These are phyloP conservation scores for Fusarium chlamydosporum DNA, from an alignment of 2,329 filamentous ascomycete genomes.

Conservation along the genomic window DNA sequence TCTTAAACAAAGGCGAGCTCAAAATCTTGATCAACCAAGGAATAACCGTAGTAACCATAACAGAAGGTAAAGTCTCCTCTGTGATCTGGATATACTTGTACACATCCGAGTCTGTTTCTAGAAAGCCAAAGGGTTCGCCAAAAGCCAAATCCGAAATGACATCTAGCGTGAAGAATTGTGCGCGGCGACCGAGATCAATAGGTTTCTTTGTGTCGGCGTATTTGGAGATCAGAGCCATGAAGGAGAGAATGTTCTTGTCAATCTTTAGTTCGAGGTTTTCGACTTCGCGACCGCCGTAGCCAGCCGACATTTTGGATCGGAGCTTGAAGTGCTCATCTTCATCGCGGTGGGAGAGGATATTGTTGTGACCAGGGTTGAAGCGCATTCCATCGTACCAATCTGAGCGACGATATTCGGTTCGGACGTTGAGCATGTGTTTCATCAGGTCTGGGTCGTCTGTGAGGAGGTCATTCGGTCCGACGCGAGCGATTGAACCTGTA, in stretches of 20 bases:
- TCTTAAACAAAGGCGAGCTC: conserved; percentile 58
- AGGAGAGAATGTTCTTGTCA: conserved; percentile 61
- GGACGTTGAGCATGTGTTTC: conserved; percentile 54
- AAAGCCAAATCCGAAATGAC: conserved; percentile 67
- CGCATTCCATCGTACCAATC: conserved; percentile 65
- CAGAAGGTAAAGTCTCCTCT: conserved; percentile 59
- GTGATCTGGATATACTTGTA: conserved; percentile 63
- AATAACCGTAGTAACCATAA: conserved; percentile 60
- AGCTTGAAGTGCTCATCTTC: conserved; percentile 60
- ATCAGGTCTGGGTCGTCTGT: conserved; percentile 58
- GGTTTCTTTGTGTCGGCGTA: conserved; percentile 24
- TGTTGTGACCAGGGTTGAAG: conserved; percentile 67
- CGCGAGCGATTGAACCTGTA: conserved; percentile 55
- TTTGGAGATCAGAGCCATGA: conserved; percentile 56
- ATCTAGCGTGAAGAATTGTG: conserved; percentile 67
- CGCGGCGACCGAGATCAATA: conserved; percentile 62
- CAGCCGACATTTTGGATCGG: conserved; percentile 65
- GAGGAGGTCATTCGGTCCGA: conserved; percentile 59
- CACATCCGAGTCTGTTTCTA: conserved; percentile 62
- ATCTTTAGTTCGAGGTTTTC: conserved; percentile 63
- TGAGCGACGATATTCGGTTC: conserved; percentile 54
- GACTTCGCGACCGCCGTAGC: conserved; percentile 69
- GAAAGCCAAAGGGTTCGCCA: conserved; percentile 62
- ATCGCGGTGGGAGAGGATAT: conserved; percentile 65
- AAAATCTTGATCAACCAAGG: conserved; percentile 60